Percentiles rank a stretch among this genome's conserved stretches.
These are phyloP conservation scores for Hyphopichia khmerensis DNA, from an alignment of 1,139 yeast genomes.

Conservation along the genomic window DNA sequence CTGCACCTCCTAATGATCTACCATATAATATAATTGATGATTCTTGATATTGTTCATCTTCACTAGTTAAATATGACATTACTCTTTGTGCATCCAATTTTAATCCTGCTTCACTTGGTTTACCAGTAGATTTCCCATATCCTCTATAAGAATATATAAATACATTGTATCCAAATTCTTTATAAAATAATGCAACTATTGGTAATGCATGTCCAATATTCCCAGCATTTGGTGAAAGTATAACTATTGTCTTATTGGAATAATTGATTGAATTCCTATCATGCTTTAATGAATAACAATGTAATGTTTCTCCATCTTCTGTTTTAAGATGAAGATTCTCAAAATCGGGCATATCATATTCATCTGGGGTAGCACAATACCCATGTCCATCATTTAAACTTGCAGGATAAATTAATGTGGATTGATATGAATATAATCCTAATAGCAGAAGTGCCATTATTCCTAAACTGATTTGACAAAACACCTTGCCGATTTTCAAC, in stretches of 20 bases:
- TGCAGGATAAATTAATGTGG: conserved; percentile 76
- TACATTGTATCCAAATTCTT: conserved; percentile 70
- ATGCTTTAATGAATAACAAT: conserved; percentile 48
- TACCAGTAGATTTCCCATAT: conserved; percentile 83
- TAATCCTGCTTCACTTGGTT: conserved; percentile 74
- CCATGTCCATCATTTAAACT: conserved; percentile 75
- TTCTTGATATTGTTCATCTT: conserved; percentile 50
- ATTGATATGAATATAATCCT: conserved; percentile 68
- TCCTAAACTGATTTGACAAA: conserved; percentile 32
- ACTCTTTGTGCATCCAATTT: conserved; percentile 81
- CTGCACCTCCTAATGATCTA: conserved; percentile 93
- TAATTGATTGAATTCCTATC: conserved; percentile 41
- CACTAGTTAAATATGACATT: conserved; percentile 54
- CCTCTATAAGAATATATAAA: conserved; percentile 89
- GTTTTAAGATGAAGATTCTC: conserved; percentile 64
- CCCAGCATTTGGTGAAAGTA: conserved; percentile 93
- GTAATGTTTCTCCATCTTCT: conserved; percentile 56
- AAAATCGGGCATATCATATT: conserved; percentile 62
- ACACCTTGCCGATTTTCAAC: conserved; percentile 13
- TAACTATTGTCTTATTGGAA: conserved; percentile 66
- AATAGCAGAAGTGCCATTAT: conserved; percentile 41
- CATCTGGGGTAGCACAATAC: conserved; percentile 76
- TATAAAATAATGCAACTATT: conserved; percentile 68
- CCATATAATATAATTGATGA: conserved; percentile 75
- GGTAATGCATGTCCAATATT: conserved; percentile 94